These are phyloP conservation scores for Barnettozyma populi DNA, from an alignment of 805 yeast species.

Conservation along the genomic window DNA sequence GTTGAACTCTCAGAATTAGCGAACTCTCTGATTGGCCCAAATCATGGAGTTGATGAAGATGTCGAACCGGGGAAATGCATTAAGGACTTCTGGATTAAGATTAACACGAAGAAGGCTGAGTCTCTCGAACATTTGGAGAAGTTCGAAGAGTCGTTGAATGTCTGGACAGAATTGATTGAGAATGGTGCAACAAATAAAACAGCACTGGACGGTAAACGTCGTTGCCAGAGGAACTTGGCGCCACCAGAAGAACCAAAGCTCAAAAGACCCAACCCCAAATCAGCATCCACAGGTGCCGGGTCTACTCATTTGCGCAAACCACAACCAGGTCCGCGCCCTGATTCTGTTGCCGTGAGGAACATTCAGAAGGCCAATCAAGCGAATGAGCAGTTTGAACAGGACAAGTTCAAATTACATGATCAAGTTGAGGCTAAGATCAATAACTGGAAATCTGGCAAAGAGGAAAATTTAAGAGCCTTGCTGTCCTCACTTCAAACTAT, in stretches of 20 bases:
- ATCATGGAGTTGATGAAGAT: conserved; percentile 34
- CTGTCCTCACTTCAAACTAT: conserved; percentile 63
- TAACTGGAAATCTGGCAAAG: conserved; percentile 70
- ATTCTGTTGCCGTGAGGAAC: conserved; percentile 43
- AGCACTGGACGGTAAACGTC: conserved; percentile 73
- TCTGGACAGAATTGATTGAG: conserved; percentile 58
- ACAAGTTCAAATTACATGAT: conserved; percentile 60
- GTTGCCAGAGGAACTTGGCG: conserved; percentile 62
- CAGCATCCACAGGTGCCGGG: conserved; percentile 2
- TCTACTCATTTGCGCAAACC: conserved; percentile 4
- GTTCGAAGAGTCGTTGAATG: conserved; percentile 53
- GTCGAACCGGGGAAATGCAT: conserved; percentile 48
- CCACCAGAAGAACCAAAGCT: conserved; percentile 39
- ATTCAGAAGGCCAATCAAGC: conserved; percentile 43
- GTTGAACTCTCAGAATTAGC: conserved; percentile 28
- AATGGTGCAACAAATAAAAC: conserved; percentile 62
- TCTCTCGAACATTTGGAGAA: conserved; percentile 76
- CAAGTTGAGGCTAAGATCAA: conserved; percentile 47
- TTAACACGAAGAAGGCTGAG: conserved; percentile 71
- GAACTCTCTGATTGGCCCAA: conserved; percentile 29
- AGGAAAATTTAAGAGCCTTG: conserved; percentile 73
- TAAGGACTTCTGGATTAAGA: conserved; percentile 69
- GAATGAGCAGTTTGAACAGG: conserved; percentile 46
- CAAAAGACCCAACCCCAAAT: conserved; percentile 2
- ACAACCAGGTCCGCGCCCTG: conserved; percentile 13